phyloP scores from a whole-genome alignment of 2,329 filamentous ascomycete species.

The Aulographum hederae region DNA sequence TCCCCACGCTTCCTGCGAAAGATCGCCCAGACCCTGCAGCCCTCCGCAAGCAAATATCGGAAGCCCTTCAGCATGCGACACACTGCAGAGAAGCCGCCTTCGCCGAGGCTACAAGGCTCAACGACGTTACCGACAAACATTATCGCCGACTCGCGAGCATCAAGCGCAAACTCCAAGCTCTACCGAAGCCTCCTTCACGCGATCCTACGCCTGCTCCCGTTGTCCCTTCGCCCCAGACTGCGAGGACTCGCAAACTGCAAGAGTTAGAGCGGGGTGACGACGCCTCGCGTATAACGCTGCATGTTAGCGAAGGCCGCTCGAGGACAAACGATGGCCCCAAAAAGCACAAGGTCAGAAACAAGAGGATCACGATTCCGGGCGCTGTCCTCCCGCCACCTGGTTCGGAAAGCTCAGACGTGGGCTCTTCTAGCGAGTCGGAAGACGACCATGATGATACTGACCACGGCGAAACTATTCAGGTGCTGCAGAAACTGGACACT shows the following conservation, averaged over 20 bases:
- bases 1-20: conserved; percentile 28
- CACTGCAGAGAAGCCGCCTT: conserved; percentile 36
- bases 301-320: no score
- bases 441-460: conserved; percentile 7
- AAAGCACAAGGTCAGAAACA: neutral
- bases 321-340: neutral
- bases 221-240: conserved; percentile 19
- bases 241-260: conserved; percentile 12
- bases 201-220: conserved; percentile 36
- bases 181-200: conserved; percentile 40
- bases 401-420: conserved; percentile 15
- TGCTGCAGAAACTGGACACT: no score
- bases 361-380: conserved; percentile 20
- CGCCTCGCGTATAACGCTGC: neutral
- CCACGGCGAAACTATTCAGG: conserved; percentile 5
- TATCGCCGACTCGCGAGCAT: conserved; percentile 39
- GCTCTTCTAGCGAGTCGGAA: conserved; percentile 22
- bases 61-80: conserved; percentile 33
- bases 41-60: conserved; percentile 38
- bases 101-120: conserved; percentile 36
- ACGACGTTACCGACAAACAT: conserved; percentile 38
- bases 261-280: neutral
- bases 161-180: conserved; percentile 40
- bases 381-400: conserved; percentile 22
- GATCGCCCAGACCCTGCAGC: conserved; percentile 31